Percentiles rank a stretch among this genome's conserved stretches.
These are phyloP conservation scores for Paxillus involutus DNA, from an alignment of 768 basidiomycete genomes.

Conservation along the genomic window DNA sequence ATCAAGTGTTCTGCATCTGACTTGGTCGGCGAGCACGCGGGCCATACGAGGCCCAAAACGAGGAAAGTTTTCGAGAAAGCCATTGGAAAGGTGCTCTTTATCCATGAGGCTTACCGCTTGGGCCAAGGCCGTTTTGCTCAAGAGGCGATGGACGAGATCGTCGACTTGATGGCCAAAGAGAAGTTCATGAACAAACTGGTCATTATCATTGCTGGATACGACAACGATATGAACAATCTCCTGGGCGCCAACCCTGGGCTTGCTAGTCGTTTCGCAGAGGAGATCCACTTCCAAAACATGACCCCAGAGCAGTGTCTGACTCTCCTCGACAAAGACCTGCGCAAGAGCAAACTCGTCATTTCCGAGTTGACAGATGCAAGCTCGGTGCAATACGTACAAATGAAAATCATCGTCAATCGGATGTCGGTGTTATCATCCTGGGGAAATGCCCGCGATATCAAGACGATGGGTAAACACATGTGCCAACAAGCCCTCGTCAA, in stretches of 20 bases:
- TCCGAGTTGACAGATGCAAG: conserved; percentile 29
- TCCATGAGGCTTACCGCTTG: conserved; percentile 73
- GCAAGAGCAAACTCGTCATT: conserved; percentile 40
- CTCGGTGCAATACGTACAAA: conserved; percentile 13
- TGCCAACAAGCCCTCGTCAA: conserved; percentile 38
- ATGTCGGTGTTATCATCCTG: conserved; percentile 52
- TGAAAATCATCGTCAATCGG: conserved; percentile 39
- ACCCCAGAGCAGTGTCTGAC: conserved; percentile 49
- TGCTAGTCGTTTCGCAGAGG: conserved; percentile 69
- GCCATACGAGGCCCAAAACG: conserved; percentile 72
- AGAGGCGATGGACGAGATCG: conserved; percentile 77
- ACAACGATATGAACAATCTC: conserved; percentile 63
- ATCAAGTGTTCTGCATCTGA: conserved; percentile 72
- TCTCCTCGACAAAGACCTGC: conserved; percentile 48
- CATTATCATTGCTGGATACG: conserved; percentile 72
- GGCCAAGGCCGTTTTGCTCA: conserved; percentile 63
- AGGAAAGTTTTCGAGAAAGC: conserved; percentile 61
- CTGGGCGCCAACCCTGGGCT: conserved; percentile 61
- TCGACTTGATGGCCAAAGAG: conserved; percentile 60
- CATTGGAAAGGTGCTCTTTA: conserved; percentile 66
- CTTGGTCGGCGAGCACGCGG: conserved; percentile 68
- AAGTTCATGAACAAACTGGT: conserved; percentile 59
- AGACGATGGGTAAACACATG: conserved; percentile 52
- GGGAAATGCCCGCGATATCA: conserved; percentile 71
- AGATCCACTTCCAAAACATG: conserved; percentile 59